Evolutionary conservation across 257 asterid genomes (phyloP).

Genomic region (Galeopsis tetrahit): DNA sequence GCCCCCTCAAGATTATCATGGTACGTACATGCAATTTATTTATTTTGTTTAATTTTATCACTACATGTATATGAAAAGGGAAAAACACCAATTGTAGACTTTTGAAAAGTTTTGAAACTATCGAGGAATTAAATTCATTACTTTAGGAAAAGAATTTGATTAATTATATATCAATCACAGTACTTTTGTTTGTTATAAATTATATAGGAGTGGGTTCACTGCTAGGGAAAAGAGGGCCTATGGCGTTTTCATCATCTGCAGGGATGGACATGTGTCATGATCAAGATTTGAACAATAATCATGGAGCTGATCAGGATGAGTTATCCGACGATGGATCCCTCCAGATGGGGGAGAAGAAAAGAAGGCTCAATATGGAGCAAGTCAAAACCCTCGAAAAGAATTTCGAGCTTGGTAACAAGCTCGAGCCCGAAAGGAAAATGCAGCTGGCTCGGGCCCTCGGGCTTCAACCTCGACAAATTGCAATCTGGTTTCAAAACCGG

Average conservation of each 20-base stretch:
- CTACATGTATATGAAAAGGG: neutral
- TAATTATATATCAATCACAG: no score
- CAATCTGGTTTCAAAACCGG: constrained; percentile 63
- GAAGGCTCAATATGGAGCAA: constrained; percentile 67
- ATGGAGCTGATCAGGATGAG: constrained; percentile 43
- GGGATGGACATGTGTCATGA: constrained; percentile 34
- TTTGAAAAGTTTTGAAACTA: constrained; percentile 25
- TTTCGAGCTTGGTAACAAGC: constrained; percentile 61
- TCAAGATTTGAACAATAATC: constrained; percentile 33
- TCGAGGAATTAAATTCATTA: constrained; percentile 24
- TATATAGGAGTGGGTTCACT: constrained; percentile 46
- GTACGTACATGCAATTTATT: constrained; percentile 27
- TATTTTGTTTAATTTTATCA: neutral
- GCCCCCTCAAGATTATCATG: constrained; percentile 55
- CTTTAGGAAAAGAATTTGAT: constrained; percentile 40
- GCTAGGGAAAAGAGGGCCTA: constrained; percentile 48
- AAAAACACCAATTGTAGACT: constrained; percentile 19
- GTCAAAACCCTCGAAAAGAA: constrained; percentile 58
- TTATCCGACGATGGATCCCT: constrained; percentile 54
- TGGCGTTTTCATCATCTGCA: constrained; percentile 41
- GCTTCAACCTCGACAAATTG: constrained; percentile 63
- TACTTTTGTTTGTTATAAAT: no score
- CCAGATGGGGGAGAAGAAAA: constrained; percentile 62
- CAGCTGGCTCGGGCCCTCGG: constrained; percentile 73
- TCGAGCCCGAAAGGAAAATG: constrained; percentile 66